Percentiles rank a stretch among this genome's conserved stretches.
Conservation (phyloP, 2,329 filamentous ascomycete species). For the Rhexocercosporidium sp. region DNA sequence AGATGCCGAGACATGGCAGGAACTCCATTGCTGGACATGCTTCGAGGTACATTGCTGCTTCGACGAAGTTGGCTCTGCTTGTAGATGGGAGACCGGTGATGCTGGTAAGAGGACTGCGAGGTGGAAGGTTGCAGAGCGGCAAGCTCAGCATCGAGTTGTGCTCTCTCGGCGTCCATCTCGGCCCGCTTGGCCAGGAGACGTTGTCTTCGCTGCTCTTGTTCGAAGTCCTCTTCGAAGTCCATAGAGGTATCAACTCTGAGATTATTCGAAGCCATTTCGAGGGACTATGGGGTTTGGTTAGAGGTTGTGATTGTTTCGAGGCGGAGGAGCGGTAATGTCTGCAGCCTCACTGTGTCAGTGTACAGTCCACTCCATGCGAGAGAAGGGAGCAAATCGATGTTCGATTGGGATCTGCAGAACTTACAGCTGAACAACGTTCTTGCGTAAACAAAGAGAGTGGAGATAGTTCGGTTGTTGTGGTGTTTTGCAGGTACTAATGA, state of each 20-base stretch:
- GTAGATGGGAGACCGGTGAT: conserved; percentile 37
- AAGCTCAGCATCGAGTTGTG: conserved; percentile 37
- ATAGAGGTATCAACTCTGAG: conserved; percentile 32
- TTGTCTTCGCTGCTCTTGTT: conserved; percentile 27
- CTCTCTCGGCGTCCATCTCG: conserved; percentile 35
- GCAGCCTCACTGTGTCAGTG: conserved; percentile 33
- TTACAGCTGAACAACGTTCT: conserved; percentile 23
- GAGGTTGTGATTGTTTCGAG: conserved; percentile 17
- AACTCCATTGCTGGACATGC: conserved; percentile 38
- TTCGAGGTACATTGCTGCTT: conserved; percentile 38
- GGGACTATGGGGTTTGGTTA: conserved; percentile 14
- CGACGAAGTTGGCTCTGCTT: conserved; percentile 37
- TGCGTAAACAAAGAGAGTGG: conserved; percentile 14
- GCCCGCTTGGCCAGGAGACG: conserved; percentile 35
- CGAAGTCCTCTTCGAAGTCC: conserved; percentile 5
- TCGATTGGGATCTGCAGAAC: conserved; percentile 26
- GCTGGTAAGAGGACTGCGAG: conserved; percentile 27
- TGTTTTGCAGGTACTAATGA: conserved; percentile 19
- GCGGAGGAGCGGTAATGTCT: conserved; percentile 28
- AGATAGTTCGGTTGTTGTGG: conserved; percentile 9
- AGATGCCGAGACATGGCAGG: conserved; percentile 35
- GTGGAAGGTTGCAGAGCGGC: conserved; percentile 24
- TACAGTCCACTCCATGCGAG: conserved; percentile 1
- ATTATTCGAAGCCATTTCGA: conserved; percentile 32
- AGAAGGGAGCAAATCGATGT: neutral